Conservation (phyloP, 495 filamentous ascomycete genomes). For the Lophiostoma macrostomum region DNA sequence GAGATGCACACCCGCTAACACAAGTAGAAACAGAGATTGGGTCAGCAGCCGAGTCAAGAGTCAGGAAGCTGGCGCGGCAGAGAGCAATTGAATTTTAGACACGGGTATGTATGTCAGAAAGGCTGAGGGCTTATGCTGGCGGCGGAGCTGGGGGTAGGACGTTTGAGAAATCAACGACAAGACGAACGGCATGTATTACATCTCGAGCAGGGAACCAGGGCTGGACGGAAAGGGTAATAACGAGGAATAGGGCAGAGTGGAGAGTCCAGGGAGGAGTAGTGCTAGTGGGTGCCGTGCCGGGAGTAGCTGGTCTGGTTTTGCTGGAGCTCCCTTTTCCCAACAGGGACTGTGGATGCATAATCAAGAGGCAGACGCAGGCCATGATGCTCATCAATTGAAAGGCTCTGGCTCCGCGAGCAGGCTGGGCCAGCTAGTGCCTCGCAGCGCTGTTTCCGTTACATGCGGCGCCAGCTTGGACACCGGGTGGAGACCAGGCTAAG, state of each 20-base stretch:
- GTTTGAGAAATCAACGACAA: slow-evolving; percentile 2
- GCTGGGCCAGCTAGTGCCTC: slow-evolving; percentile 7
- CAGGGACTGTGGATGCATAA: slow-evolving; percentile 31
- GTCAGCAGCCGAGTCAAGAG: slow-evolving; percentile 18
- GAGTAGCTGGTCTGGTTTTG: not conserved
- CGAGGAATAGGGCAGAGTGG: not conserved
- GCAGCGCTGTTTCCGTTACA: slow-evolving; percentile 17
- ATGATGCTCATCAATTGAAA: slow-evolving; percentile 29
- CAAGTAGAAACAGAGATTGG: slow-evolving; percentile 2
- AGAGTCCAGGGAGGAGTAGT: not conserved
- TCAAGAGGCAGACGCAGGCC: slow-evolving; percentile 28
- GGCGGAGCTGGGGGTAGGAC: slow-evolving; percentile 12
- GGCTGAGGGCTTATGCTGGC: slow-evolving; percentile 25
- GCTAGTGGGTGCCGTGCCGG: not conserved
- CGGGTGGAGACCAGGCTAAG: not conserved
- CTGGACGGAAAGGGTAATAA: not conserved
- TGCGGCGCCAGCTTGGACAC: slow-evolving; percentile 31
- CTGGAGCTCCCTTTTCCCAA: slow-evolving; percentile 15
- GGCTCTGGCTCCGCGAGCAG: slow-evolving; percentile 18
- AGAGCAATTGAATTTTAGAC: slow-evolving; percentile 3
- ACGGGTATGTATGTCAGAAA: slow-evolving; percentile 11
- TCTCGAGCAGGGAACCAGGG: not conserved
- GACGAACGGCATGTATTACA: slow-evolving; percentile 3
- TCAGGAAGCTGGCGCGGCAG: slow-evolving; percentile 3
- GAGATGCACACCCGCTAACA: no score